Evolutionary conservation across 2,329 filamentous ascomycete genomes (phyloP).

Genomic region (Ophiocordyceps robertsii): DNA sequence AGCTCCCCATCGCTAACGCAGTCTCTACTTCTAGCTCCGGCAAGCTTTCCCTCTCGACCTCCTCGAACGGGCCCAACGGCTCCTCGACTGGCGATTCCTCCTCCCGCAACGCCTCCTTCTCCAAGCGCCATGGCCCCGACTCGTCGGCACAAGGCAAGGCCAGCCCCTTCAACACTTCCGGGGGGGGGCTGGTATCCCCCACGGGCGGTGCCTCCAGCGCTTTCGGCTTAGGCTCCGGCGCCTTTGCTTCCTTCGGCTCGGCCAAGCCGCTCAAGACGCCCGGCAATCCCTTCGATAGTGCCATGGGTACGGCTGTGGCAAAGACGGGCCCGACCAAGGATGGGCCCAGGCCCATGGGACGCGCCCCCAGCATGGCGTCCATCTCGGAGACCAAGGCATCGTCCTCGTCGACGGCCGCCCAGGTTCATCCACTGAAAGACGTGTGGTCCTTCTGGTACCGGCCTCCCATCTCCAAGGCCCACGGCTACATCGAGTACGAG

Average conservation of each 20-base stretch:
- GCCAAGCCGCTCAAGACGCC: slow-evolving; percentile 79
- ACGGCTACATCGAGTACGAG: slow-evolving; percentile 79
- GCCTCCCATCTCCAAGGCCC: slow-evolving; percentile 90
- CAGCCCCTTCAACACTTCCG: slow-evolving; percentile 68
- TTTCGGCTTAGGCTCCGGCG: slow-evolving; percentile 87
- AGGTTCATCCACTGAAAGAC: slow-evolving; percentile 53
- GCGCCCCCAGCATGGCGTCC: slow-evolving; percentile 25
- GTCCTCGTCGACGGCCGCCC: slow-evolving; percentile 25
- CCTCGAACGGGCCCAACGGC: slow-evolving; percentile 41
- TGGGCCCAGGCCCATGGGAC: slow-evolving; percentile 13
- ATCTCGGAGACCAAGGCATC: slow-evolving; percentile 27
- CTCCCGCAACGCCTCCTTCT: slow-evolving; percentile 48
- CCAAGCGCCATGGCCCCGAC: slow-evolving; percentile 64
- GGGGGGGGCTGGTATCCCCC: slow-evolving; percentile 31
- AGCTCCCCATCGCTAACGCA: slow-evolving; percentile 5
- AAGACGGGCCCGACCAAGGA: slow-evolving; percentile 20
- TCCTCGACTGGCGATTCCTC: slow-evolving; percentile 37
- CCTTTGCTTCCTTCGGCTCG: slow-evolving; percentile 78
- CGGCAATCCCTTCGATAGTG: slow-evolving; percentile 67
- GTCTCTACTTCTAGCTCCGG: slow-evolving; percentile 43
- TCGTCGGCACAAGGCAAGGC: slow-evolving; percentile 57
- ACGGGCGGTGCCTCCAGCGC: slow-evolving; percentile 63
- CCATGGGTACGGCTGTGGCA: slow-evolving; percentile 33
- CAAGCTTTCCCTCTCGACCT: slow-evolving; percentile 83
- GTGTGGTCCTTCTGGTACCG: slow-evolving; percentile 97